A percentile compares a stretch with the other conserved stretches of the same genome.
These are phyloP conservation scores for Conticribra guillardii DNA, from an alignment of 108 stramenopile genomes.

Conservation along the genomic window DNA sequence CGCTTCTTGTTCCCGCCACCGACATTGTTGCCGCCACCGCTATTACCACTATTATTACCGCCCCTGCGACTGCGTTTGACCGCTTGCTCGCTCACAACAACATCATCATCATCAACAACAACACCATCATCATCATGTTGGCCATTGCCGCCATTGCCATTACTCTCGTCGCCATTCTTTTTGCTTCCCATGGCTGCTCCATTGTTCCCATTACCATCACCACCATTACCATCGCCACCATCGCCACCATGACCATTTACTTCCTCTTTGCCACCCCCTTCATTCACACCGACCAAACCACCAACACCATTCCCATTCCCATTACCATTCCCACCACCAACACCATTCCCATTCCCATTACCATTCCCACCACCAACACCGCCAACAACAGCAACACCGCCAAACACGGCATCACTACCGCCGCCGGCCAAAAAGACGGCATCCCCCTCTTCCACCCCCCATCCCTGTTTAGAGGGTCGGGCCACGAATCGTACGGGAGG, in stretches of 20 bases:
- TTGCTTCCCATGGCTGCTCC: too few relatives aligned
- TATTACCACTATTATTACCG: too few relatives aligned
- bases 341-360: not conserved
- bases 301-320: not conserved
- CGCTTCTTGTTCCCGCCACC: too few relatives aligned
- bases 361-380: not conserved
- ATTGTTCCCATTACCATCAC: too few relatives aligned
- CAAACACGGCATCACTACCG: not conserved
- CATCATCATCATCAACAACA: too few relatives aligned
- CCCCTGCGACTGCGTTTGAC: too few relatives aligned
- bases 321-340: not conserved
- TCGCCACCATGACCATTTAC: not conserved
- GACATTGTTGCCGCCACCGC: too few relatives aligned
- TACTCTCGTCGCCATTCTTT: too few relatives aligned
- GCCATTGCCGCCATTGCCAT: too few relatives aligned
- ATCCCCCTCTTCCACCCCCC: slow-evolving; percentile 1
- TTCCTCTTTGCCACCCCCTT: not conserved
- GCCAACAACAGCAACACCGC: not conserved
- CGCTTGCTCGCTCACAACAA: too few relatives aligned
- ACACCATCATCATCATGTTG: too few relatives aligned
- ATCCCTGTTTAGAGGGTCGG: not conserved
- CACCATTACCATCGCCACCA: not conserved
- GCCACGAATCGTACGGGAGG: not conserved
- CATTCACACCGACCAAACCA: not conserved
- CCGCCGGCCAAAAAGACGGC: not conserved